Evolutionary conservation across 202 grass and related monocot species (phyloP), one percentile per base, ranked within the genome.

Genomic region (Tripidium arundinaceum): DNA sequence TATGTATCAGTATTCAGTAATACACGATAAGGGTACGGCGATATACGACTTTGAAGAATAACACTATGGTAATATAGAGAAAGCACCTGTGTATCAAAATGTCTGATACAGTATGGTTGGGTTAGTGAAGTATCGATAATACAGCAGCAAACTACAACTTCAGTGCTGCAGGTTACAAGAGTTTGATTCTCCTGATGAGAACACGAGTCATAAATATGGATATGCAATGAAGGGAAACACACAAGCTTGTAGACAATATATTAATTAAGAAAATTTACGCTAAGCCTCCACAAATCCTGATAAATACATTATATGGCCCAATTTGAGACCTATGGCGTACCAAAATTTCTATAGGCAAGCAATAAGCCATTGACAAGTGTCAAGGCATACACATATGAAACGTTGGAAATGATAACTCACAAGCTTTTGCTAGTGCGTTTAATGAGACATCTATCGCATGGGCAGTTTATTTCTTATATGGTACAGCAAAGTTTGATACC

Each of bases 231-330:
- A 59, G 55, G 50, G 6, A 74, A 83, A 68, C 57, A 62, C 8
- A 54, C 65, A 82, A 79, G 36, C 28, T 57, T 4, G 2, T 78
- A 67, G 41, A 13, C 22, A 52, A 15, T 25, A 52, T 74, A 33
- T 64, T 41, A 54, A 69, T 40, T 74, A 63, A 89, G 52, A 68
- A 55, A 19, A 36, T 49, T 13, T 38, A 68, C 5, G 15, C 5
- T 15, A 16, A 37, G 57, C 15, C n/a, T 68, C 55, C 33, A 57
- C 1, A 40, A n/a, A 57, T 41, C 67, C 26, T 67, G 41, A 42
- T 60, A 68, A 68, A 83, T 86, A 69, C 54, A 78, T 33, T 68
- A 85, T 34, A 52, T 79, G 41, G 36, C 38, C n/a, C n/a, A 75
- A 75, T 52, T 72, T 61, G 19, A 71, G 38, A 66, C 49, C 50